phyloP scores from a whole-genome alignment of 768 basidiomycete genomes.

The Cystofilobasidium macerans region DNA sequence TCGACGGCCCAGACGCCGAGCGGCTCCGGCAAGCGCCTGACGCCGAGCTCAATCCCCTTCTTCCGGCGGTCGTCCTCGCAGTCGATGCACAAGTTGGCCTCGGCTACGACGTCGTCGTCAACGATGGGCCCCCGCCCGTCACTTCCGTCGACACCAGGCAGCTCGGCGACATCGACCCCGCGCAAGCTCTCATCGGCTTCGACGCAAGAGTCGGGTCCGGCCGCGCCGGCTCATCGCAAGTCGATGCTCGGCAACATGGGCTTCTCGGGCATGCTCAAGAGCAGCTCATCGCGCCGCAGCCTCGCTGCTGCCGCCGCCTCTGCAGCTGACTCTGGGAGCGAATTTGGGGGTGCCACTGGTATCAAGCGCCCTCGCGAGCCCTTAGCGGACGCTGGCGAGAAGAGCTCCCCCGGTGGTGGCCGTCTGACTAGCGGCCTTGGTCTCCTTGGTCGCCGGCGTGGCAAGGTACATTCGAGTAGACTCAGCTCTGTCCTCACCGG shows the following conservation, averaged over 20 bases:
- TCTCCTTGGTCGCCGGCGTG: constrained; percentile 75
- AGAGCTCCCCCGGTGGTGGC: constrained; percentile 32
- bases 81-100: constrained; percentile 57
- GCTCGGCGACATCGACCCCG: constrained; percentile 6
- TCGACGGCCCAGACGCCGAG: background rate
- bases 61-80: constrained; percentile 85
- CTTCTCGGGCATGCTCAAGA: constrained; percentile 26
- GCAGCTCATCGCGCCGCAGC: constrained; percentile 17
- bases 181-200: constrained; percentile 17
- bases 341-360: constrained; percentile 27
- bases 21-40: constrained; percentile 52
- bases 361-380: background rate
- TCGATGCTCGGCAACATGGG: constrained; percentile 35
- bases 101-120: constrained; percentile 32
- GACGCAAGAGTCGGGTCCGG: background rate
- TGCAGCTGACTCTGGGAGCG: constrained; percentile 10
- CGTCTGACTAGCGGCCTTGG: constrained; percentile 64
- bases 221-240: constrained; percentile 36
- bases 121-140: constrained; percentile 37
- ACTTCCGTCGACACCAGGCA: constrained; percentile 46
- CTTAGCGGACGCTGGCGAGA: constrained; percentile 32
- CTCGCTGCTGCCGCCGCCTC: constrained; percentile 1
- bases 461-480: constrained; percentile 64
- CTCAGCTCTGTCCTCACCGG: too few relatives aligned
- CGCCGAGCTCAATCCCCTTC: constrained; percentile 86